phyloP scores from a whole-genome alignment of 768 basidiomycete species.

The Lactarius pseudohatsudake region DNA sequence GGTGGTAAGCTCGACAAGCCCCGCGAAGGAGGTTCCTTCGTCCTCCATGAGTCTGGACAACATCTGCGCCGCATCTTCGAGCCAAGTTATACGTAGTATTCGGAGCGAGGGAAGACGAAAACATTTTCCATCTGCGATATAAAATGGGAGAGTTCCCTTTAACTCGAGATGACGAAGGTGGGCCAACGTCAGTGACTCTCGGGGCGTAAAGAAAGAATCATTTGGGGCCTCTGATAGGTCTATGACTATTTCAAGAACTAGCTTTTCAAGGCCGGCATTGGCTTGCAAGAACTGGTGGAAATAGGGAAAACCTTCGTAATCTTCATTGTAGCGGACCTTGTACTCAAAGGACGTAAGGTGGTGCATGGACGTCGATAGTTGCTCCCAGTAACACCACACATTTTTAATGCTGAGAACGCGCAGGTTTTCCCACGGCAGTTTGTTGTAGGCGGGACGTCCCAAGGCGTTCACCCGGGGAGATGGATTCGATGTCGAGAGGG shows the following conservation, averaged over 20 bases:
- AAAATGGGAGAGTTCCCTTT: not conserved
- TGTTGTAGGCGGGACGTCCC: not conserved
- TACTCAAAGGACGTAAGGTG: conserved; percentile 27
- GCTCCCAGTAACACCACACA: conserved; percentile 1
- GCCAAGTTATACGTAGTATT: conserved; percentile 11
- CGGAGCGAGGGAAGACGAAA: conserved; percentile 23
- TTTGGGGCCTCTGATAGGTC: not conserved
- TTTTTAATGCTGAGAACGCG: conserved; percentile 8
- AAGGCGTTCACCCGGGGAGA: not conserved
- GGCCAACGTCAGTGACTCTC: conserved; percentile 11
- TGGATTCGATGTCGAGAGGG: conserved; percentile 1
- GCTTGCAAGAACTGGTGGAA: conserved; percentile 30
- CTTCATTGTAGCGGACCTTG: not conserved
- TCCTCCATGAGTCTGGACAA: conserved; percentile 9
- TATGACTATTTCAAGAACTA: conserved; percentile 19
- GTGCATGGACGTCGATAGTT: conserved; percentile 1
- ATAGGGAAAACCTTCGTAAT: not conserved
- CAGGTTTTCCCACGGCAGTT: conserved; percentile 10
- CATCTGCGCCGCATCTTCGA: not conserved
- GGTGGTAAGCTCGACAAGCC: conserved; percentile 21
- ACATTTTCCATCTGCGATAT: not conserved
- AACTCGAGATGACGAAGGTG: conserved; percentile 27
- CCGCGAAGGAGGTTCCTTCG: conserved; percentile 18
- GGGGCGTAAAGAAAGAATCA: no score
- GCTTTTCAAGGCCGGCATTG: conserved; percentile 30